These are phyloP conservation scores for Peterozyma toletana DNA, from an alignment of 805 yeast genomes.

Conservation along the genomic window DNA sequence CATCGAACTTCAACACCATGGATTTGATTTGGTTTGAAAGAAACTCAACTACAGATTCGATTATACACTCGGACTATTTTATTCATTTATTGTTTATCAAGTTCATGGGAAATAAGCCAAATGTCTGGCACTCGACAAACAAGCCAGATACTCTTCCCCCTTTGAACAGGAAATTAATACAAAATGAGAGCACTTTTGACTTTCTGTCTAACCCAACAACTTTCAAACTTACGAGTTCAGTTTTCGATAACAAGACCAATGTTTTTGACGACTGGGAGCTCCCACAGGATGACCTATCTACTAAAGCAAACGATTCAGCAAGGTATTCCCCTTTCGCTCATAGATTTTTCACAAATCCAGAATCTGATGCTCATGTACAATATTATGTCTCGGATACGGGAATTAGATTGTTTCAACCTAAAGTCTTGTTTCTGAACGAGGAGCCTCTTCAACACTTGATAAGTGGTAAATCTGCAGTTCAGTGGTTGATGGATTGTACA, in stretches of 20 bases:
- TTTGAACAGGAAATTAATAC: slow-evolving; percentile 22
- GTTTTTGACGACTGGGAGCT: background rate
- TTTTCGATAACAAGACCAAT: background rate
- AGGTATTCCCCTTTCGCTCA: slow-evolving; percentile 60
- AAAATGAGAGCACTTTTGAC: slow-evolving; percentile 5
- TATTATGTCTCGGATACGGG: slow-evolving; percentile 68
- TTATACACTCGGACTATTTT: slow-evolving; percentile 56
- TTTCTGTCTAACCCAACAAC: slow-evolving; percentile 3
- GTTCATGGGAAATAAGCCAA: slow-evolving; percentile 61
- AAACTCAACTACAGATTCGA: slow-evolving; percentile 45
- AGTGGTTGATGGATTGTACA: slow-evolving; percentile 90
- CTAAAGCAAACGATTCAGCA: background rate
- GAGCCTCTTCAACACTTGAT: slow-evolving; percentile 37
- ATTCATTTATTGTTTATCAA: slow-evolving; percentile 55
- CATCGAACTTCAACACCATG: slow-evolving; percentile 64
- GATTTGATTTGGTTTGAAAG: slow-evolving; percentile 63
- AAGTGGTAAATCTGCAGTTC: slow-evolving; percentile 72
- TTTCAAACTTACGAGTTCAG: background rate
- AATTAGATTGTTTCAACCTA: slow-evolving; percentile 46
- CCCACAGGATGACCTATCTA: background rate
- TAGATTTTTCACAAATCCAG: slow-evolving; percentile 80
- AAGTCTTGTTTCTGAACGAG: slow-evolving; percentile 21
- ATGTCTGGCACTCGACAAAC: slow-evolving; percentile 58
- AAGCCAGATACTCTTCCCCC: slow-evolving; percentile 42
- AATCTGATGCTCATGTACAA: slow-evolving; percentile 74